Evolutionary conservation across 192 early-diverging fungal species (phyloP), one percentile per base, ranked within the genome.

Genomic region (Glomus cerebriforme): DNA sequence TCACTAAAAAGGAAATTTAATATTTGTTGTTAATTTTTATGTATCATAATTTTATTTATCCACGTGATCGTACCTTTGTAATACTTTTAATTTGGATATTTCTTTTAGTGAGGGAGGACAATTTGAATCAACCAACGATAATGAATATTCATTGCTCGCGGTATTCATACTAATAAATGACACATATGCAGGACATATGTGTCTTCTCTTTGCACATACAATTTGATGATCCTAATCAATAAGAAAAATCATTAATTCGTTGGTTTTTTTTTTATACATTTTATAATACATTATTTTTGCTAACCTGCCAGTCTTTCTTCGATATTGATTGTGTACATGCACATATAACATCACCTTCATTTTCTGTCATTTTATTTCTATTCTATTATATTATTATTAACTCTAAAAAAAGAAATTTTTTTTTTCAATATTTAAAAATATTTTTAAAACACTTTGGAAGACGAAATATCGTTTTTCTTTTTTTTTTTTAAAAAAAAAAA

Each of bases 161-260:
- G 32, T 8, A 37, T 6, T 29, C 3, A 8, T 19, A 37, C 32
- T n/a, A 34, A 67, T 22, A 67, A 37, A 67, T 34, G 65, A 34
- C 19, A 37, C 17, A 67, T 22, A 67, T 17, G 65, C 19, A 9
- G 65, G 22, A 24, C 65, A 67, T 22, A 19, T 22, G 5, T 34
- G 22, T 34, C 65, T 31, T 67, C 31, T 37, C 37, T 67, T 67
- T 22, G 32, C 15, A 8, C 65, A 67, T 37, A 67, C 32, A 22
- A 67, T 67, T n/a, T 67, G 65, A 34, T 67, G 65, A 34, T 67
- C 65, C 34, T 67, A n/a, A n/a, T n/a, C n/a, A n/a, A n/a, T n/a
- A 35, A 19, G 27, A 67, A 63, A 8, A 27, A 29, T 29, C 7
- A 24, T 7, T 10, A 27, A 63, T 13, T 63, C 13, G 19, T 54